Conservation (phyloP, 257 asterid species). For the Fraxinus anomala region DNA sequence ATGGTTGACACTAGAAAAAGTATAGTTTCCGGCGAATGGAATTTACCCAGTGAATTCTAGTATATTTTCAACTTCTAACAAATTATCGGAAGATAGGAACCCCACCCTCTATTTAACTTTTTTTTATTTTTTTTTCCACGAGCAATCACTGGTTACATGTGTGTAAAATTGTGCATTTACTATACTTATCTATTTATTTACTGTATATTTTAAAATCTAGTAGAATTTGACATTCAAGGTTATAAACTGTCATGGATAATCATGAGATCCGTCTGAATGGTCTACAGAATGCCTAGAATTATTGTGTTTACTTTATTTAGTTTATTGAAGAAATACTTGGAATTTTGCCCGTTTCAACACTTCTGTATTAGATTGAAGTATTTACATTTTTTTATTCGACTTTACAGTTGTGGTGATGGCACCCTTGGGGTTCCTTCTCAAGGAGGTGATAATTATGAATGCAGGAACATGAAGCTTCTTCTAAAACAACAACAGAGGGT, state of each 20-base stretch:
- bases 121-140: background rate
- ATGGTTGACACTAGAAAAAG: no score
- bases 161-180: background rate
- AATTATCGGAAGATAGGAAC: background rate
- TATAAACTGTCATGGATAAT: background rate
- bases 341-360: background rate
- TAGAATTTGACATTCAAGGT: conserved; percentile 22
- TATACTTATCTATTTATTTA: conserved; percentile 7
- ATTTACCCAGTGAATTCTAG: background rate
- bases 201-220: conserved; percentile 10
- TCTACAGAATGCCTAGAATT: background rate
- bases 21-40: background rate
- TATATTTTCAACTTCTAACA: background rate
- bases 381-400: conserved; percentile 33
- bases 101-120: background rate
- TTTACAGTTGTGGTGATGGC: conserved; percentile 94
- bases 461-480: conserved; percentile 98
- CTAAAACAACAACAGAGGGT: conserved; percentile 94
- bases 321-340: background rate
- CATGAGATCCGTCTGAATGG: background rate
- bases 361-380: conserved; percentile 1
- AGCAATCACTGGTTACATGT: background rate
- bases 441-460: conserved; percentile 89
- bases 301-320: background rate
- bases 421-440: conserved; percentile 82